These are phyloP conservation scores for Populus nigra DNA, from an alignment of 345 rosid species.

Conservation along the genomic window DNA sequence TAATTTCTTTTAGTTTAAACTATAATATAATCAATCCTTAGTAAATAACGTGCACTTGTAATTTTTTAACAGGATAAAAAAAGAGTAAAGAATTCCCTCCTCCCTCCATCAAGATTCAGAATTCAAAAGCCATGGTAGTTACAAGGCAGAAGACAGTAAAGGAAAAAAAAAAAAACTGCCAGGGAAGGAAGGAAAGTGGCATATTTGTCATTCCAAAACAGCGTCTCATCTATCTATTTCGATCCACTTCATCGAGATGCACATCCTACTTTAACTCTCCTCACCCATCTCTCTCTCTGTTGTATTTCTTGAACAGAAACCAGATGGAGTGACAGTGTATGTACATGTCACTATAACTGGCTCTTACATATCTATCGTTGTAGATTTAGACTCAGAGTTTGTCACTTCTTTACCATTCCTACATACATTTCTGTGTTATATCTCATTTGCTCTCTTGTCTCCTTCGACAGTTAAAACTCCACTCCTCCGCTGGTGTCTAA, in stretches of 20 bases:
- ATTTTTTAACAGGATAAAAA: neutral
- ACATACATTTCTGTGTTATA: neutral
- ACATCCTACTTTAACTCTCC: constrained; percentile 12
- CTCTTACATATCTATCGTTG: constrained; percentile 16
- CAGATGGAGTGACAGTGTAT: constrained; percentile 4
- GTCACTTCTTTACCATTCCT: constrained; percentile 6
- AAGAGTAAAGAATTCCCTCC: neutral
- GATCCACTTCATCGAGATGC: constrained; percentile 29
- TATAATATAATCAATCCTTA: too few species aligned
- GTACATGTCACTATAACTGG: constrained; percentile 1
- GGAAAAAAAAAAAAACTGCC: neutral
- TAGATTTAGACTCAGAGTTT: constrained; percentile 15
- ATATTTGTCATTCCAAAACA: constrained; percentile 14
- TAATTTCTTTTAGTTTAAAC: too few species aligned
- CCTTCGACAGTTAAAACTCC: constrained; percentile 19
- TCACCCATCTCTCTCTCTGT: neutral
- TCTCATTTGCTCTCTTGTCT: constrained; percentile 18
- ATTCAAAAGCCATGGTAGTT: neutral
- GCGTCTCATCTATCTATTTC: constrained; percentile 2
- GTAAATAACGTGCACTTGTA: neutral
- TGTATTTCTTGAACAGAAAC: constrained; percentile 9
- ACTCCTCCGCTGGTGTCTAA: constrained; percentile 2
- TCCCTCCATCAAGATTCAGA: constrained; percentile 7
- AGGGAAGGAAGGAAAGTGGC: constrained; percentile 10
- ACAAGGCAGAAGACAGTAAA: neutral